A percentile compares a stretch with the other conserved stretches of the same genome.
phyloP scores from a whole-genome alignment of 1,139 yeast genomes.

The Pichia norvegensis region DNA sequence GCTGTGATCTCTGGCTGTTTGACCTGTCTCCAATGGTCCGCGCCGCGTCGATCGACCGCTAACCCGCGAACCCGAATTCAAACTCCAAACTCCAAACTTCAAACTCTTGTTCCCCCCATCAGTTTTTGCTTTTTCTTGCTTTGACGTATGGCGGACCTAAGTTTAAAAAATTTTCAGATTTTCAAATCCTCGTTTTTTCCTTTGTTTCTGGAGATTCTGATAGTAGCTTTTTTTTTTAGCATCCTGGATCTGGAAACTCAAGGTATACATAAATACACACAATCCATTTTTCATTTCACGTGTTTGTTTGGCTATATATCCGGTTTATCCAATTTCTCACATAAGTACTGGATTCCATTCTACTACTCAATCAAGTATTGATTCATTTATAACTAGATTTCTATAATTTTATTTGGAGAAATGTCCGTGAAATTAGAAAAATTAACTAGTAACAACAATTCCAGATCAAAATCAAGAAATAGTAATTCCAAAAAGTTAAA shows the following conservation, averaged over 20 bases:
- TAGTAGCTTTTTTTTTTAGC: background rate
- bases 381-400: no score
- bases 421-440: constrained; percentile 4
- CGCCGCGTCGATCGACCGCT: no score
- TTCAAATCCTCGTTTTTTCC: background rate
- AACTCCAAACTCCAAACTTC: no score
- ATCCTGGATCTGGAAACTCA: background rate
- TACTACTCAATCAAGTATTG: background rate
- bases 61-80: no score
- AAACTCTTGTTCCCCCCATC: no score
- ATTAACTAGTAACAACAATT: background rate
- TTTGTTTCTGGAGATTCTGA: background rate
- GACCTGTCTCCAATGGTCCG: no score
- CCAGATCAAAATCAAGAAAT: constrained; percentile 3
- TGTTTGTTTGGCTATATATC: background rate
- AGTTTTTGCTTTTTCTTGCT: no score
- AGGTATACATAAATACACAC: background rate
- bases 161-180: background rate
- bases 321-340: background rate
- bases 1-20: no score
- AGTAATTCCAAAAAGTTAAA: constrained; percentile 8
- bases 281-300: background rate
- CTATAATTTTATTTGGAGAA: background rate
- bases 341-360: no score
- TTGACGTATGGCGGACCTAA: no score